These are phyloP conservation scores for Ustilago lituana DNA, from an alignment of 1,284 basidiomycete genomes.

Conservation along the genomic window DNA sequence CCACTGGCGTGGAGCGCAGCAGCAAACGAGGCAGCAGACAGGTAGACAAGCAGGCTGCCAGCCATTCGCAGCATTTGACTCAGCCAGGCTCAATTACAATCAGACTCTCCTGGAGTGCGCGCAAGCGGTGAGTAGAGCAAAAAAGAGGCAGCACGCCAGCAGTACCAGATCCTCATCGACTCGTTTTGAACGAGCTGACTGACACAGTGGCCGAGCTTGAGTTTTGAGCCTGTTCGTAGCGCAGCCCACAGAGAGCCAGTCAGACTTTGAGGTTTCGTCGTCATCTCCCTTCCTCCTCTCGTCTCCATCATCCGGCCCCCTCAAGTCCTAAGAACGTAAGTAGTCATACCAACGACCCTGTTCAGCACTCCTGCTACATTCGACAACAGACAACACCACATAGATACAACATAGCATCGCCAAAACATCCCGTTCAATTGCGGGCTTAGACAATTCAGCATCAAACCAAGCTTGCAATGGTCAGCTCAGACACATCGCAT, in stretches of 20 bases:
- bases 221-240: not conserved
- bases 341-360: slow-evolving; percentile 11
- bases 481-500: too few relatives aligned
- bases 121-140: slow-evolving; percentile 2
- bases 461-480: not conserved
- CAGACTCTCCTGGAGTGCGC: not conserved
- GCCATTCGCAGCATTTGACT: too few relatives aligned
- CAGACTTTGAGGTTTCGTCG: slow-evolving; percentile 43
- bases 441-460: too few relatives aligned
- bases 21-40: slow-evolving; percentile 1
- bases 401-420: slow-evolving; percentile 12
- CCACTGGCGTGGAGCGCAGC: not conserved
- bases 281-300: slow-evolving; percentile 38
- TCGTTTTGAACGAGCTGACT: not conserved
- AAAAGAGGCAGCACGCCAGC: slow-evolving; percentile 6
- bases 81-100: not conserved
- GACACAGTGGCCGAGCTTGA: slow-evolving; percentile 12
- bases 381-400: not conserved
- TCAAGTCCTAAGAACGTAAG: slow-evolving; percentile 50
- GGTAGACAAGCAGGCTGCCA: not conserved
- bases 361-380: slow-evolving; percentile 23
- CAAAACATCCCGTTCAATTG: too few relatives aligned
- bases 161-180: not conserved
- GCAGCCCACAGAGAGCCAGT: slow-evolving; percentile 11
- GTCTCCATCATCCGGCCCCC: slow-evolving; percentile 45